Evolutionary conservation across 164 flowering plant species (phyloP).

Genomic region (Vitis rotundifolia): DNA sequence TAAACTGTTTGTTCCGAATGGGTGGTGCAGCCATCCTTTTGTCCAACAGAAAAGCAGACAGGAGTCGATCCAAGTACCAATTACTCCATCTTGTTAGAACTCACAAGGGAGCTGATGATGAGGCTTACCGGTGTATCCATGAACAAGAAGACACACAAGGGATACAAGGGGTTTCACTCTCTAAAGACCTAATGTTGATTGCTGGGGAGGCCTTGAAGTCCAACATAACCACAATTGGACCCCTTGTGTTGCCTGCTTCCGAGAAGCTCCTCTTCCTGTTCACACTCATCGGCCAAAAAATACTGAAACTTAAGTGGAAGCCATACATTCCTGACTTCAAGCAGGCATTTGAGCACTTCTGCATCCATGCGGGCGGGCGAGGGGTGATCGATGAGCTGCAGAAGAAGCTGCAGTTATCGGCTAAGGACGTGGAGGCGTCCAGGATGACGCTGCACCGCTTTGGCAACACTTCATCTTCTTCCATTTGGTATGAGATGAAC

Average conservation of each 20-base stretch:
- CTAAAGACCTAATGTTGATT: conserved; percentile 1
- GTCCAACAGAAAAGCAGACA: conserved; percentile 3
- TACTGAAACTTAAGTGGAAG: neutral
- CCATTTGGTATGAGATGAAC: neutral
- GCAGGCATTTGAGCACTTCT: conserved; percentile 6
- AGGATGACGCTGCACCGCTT: conserved; percentile 3
- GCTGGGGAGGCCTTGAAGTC: neutral
- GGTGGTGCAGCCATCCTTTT: conserved; percentile 9
- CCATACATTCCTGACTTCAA: conserved; percentile 7
- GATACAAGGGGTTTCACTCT: neutral
- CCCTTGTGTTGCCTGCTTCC: neutral
- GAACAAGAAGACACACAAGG: conserved; percentile 4
- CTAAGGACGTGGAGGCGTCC: neutral
- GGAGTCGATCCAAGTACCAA: conserved; percentile 2
- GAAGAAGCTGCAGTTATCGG: conserved; percentile 2
- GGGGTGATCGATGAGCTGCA: conserved; percentile 1
- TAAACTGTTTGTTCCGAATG: conserved; percentile 3
- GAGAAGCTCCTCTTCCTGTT: neutral
- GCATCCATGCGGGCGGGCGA: conserved; percentile 23
- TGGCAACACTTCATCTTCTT: neutral
- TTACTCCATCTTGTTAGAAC: conserved; percentile 5
- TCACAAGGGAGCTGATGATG: conserved; percentile 11
- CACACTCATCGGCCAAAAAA: neutral
- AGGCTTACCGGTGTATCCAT: neutral
- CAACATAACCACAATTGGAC: neutral